Conservation (phyloP, 75 land plant genomes). For the Pinus albicaulis region DNA sequence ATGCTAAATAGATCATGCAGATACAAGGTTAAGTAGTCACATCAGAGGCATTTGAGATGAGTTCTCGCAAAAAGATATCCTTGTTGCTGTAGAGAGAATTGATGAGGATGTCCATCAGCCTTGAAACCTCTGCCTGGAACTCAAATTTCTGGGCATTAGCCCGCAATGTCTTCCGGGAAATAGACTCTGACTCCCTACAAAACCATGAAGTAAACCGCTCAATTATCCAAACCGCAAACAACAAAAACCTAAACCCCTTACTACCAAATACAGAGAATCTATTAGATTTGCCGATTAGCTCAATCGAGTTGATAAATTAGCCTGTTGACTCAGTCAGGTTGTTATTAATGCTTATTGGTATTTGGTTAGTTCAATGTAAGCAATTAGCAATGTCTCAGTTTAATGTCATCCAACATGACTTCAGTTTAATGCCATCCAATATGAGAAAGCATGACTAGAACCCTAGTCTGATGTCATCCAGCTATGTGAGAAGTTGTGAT, state of each 20-base stretch:
- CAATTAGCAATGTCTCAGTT: too few species aligned
- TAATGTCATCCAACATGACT: too few species aligned
- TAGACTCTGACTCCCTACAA: constrained; percentile 90
- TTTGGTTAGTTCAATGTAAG: too few species aligned
- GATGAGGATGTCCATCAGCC: constrained; percentile 98
- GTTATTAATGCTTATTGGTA: too few species aligned
- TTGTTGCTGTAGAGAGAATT: constrained; percentile 99
- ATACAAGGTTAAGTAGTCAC: constrained; percentile 34
- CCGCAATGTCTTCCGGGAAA: constrained; percentile 69
- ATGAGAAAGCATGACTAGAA: too few species aligned
- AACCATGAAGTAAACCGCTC: background rate
- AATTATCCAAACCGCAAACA: background rate
- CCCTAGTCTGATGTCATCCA: too few species aligned
- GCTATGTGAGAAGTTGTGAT: background rate
- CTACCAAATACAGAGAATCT: too few species aligned
- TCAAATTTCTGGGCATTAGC: constrained; percentile 83
- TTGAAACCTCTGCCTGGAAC: constrained; percentile 99
- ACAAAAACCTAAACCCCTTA: too few species aligned
- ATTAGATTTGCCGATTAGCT: too few species aligned
- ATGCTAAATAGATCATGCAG: background rate
- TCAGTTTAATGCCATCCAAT: too few species aligned
- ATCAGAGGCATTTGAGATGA: constrained; percentile 99
- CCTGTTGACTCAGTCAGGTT: too few species aligned
- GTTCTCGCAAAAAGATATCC: constrained; percentile 91
- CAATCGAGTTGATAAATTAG: too few species aligned